phyloP scores from a whole-genome alignment of 169 alveolate genomes.

The Eimeria necatrix region DNA sequence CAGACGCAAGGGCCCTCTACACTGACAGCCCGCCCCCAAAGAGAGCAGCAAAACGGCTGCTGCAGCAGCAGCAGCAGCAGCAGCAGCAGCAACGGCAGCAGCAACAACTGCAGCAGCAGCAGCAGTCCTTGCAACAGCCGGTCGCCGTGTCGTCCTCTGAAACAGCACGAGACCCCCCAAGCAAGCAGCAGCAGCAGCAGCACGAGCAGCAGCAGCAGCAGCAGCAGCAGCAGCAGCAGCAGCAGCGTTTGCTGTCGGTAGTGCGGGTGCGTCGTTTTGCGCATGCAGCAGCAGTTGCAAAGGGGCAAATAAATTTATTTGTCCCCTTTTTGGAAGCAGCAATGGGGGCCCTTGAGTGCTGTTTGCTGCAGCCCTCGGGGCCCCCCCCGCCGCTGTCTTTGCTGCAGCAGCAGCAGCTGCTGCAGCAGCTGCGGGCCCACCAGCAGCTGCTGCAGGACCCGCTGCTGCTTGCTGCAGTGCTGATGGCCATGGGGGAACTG shows the following conservation, averaged over 20 bases:
- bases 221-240: not conserved
- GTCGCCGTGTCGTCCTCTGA: too few relatives aligned
- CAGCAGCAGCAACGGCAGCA: too few relatives aligned
- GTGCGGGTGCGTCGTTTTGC: conserved; percentile 35
- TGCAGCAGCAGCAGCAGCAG: too few relatives aligned
- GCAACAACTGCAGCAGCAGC: too few relatives aligned
- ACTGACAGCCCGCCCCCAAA: not conserved
- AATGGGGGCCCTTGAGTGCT: conserved; percentile 11
- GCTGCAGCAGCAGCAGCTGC: conserved; percentile 36
- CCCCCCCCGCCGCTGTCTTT: not conserved
- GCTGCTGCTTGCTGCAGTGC: not conserved
- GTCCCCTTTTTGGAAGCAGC: not conserved
- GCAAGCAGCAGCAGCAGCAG: too few relatives aligned
- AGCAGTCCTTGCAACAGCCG: too few relatives aligned
- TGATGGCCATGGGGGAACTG: conserved; percentile 17
- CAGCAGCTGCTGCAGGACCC: conserved; percentile 24
- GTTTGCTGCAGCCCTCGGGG: not conserved
- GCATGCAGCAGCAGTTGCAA: not conserved
- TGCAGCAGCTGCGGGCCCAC: conserved; percentile 39
- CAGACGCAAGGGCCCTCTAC: conserved; percentile 11
- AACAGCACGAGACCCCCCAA: too few relatives aligned
- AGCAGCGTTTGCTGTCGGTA: conserved; percentile 18
- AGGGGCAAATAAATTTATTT: not conserved
- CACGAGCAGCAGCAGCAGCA: not conserved
- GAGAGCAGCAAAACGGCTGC: not conserved